Evolutionary conservation across 2,329 filamentous ascomycete species (phyloP), one percentile per base, ranked within the genome.

Genomic region (Arachnomyces sp.): DNA sequence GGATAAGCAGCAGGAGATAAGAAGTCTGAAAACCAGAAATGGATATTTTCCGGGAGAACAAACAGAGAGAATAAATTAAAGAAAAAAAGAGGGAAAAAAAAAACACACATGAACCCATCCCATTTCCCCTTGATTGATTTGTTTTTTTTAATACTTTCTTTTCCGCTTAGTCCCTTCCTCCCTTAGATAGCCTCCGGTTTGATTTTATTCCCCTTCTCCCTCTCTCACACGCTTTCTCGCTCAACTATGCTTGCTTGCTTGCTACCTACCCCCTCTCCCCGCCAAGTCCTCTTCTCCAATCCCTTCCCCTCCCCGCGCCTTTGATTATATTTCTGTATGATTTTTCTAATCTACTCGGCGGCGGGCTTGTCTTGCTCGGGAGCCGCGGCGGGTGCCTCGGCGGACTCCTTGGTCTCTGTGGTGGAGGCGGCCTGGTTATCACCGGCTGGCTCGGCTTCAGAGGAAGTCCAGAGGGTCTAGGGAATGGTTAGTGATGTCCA

Each of bases 401-500:
- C 21, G 9, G 21, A 25, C 44, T 68, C 61, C 51, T 62, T 64
- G 52, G 63, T 62, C 43, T 65, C 56, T 33, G 61, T 48, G 39
- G 62, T 49, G 40, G 52, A 52, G 37, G 57, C 45, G 15, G 50
- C 44, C 18, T 44, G 45, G 59, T 53, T 69, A 54, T 66, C 67
- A 49, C 76, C 74, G 53, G 83, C 72, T 59, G 86, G 79, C 77
- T 96, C 92, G 51, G 89, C 86, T 80, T 96, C 92, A 54, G 90
- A 96, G 46, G 90, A 96, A 62, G 92, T 96, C 92, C 92, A 96
- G 69, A 96, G 88, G 53, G 92, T 96, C 89, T 95, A 54, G 34
- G 41, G 42, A 25, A 35, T 31, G 9, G 50, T 67, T 54, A 66
- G 59, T 43, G 44, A 21, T 31, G 16, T 7, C 13, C 12, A 34